phyloP scores from a whole-genome alignment of 2,329 filamentous ascomycete species.

The Pestalotiopsis fici region DNA sequence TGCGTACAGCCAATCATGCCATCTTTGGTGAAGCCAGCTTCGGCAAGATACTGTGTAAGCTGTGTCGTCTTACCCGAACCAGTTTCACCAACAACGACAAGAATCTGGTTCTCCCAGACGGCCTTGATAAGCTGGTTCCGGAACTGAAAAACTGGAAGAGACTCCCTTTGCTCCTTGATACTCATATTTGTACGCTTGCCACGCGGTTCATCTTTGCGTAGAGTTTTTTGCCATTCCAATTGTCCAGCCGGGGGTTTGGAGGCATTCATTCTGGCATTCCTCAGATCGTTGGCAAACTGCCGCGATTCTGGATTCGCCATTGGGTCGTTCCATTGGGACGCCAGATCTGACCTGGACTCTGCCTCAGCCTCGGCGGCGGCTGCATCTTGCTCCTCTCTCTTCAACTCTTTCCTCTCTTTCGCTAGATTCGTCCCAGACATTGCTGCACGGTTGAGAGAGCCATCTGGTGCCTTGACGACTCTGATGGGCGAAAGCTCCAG shows the following conservation, averaged over 20 bases:
- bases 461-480: conserved; percentile 95
- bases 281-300: conserved; percentile 86
- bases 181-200: conserved; percentile 88
- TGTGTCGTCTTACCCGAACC: conserved; percentile 98
- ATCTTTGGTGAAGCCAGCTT: conserved; percentile 83
- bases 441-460: conserved; percentile 94
- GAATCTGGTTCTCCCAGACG: conserved; percentile 81
- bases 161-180: conserved; percentile 93
- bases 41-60: conserved; percentile 90
- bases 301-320: conserved; percentile 85
- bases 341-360: conserved; percentile 76
- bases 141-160: conserved; percentile 86
- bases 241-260: conserved; percentile 63
- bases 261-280: conserved; percentile 62
- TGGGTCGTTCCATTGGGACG: conserved; percentile 93
- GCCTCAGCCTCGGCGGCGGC: conserved; percentile 71
- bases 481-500: conserved; percentile 93
- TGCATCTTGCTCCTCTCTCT: conserved; percentile 84
- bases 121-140: conserved; percentile 85
- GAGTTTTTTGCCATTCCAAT: conserved; percentile 90
- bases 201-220: conserved; percentile 76
- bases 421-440: conserved; percentile 89
- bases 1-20: conserved; percentile 96
- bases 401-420: conserved; percentile 85
- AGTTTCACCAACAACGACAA: conserved; percentile 97